These are phyloP conservation scores for Parascedosporium putredinis DNA, from an alignment of 2,329 filamentous ascomycete genomes.

Conservation along the genomic window DNA sequence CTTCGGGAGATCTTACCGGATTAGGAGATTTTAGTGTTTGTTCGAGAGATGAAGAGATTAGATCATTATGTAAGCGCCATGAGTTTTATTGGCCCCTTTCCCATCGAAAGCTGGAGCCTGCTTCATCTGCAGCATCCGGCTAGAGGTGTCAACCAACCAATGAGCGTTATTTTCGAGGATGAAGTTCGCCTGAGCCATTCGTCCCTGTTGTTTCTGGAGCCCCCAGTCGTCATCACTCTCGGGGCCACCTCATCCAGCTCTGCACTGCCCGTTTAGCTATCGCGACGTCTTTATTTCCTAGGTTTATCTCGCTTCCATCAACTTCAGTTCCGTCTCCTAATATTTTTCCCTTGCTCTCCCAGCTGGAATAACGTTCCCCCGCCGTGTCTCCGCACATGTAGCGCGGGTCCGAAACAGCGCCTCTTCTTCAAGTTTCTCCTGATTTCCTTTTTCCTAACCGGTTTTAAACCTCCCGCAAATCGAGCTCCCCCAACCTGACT, in stretches of 20 bases:
- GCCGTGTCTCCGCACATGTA: neutral
- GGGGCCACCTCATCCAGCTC: neutral
- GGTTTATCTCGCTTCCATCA: neutral
- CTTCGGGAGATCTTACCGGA: too few species aligned
- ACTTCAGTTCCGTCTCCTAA: neutral
- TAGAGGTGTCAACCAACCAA: conserved; percentile 3
- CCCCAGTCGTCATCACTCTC: conserved; percentile 11
- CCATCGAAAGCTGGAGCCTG: neutral
- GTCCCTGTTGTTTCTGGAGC: conserved; percentile 12
- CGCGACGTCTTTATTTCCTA: conserved; percentile 5
- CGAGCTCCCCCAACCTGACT: neutral
- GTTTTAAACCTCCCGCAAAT: neutral
- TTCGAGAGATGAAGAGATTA: too few species aligned
- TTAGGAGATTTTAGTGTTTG: too few species aligned
- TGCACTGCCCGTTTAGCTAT: neutral
- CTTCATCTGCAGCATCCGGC: neutral
- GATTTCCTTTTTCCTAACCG: conserved; percentile 1
- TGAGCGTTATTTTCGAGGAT: neutral
- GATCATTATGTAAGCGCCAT: too few species aligned
- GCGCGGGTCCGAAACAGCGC: neutral
- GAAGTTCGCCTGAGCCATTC: conserved; percentile 4
- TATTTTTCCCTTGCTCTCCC: too few species aligned
- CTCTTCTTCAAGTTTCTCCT: neutral
- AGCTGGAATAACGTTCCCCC: neutral
- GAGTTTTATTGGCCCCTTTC: too few species aligned